A percentile compares a stretch with the other conserved stretches of the same genome.
Conservation (phyloP, 345 rosid genomes). For the Punica granatum region DNA sequence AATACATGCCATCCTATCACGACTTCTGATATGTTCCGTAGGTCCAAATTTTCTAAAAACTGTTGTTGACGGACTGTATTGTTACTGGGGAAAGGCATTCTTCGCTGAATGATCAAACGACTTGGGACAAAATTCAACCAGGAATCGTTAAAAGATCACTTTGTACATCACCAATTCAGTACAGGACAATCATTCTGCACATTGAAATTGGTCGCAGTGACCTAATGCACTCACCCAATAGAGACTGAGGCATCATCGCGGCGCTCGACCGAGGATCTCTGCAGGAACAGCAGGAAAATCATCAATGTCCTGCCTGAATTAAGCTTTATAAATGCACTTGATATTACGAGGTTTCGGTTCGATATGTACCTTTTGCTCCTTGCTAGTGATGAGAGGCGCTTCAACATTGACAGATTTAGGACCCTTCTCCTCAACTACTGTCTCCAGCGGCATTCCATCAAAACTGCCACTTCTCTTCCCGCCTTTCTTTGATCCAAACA, state of each 20-base stretch:
- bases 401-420: conserved; percentile 5
- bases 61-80: no score
- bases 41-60: no score
- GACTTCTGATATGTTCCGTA: no score
- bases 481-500: conserved; percentile 14
- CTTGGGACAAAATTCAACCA: background rate
- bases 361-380: conserved; percentile 9
- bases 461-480: conserved; percentile 8
- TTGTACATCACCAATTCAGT: background rate
- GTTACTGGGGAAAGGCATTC: no score
- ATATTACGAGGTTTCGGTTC: background rate
- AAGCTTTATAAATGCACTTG: no score
- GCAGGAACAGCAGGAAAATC: background rate
- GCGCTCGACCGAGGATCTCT: no score
- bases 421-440: conserved; percentile 33
- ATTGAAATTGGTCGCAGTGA: no score
- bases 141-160: background rate
- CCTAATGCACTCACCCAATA: no score
- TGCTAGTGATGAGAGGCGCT: conserved; percentile 3
- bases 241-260: no score
- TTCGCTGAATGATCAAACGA: background rate
- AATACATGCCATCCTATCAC: no score
- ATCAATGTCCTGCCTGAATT: no score
- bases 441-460: conserved; percentile 19
- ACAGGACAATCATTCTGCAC: no score